phyloP scores from a whole-genome alignment of 73 alveolate species.

The Stentor coeruleus region DNA sequence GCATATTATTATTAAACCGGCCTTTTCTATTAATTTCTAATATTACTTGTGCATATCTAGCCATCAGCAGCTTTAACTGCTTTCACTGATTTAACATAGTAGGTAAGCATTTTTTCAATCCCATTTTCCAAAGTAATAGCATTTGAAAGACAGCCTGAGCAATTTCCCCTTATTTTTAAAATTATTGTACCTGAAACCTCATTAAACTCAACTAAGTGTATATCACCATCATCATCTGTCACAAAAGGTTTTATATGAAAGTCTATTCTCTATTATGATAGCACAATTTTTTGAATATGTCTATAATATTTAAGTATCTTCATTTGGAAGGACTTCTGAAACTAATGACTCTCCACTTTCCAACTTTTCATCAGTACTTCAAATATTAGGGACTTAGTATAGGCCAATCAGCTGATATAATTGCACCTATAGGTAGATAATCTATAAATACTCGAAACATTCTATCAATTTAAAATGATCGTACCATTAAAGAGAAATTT shows the following conservation, averaged over 20 bases:
- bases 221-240: slow-evolving; percentile 89
- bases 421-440: slow-evolving; percentile 64
- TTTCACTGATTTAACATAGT: slow-evolving; percentile 76
- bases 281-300: slow-evolving; percentile 69
- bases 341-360: no score
- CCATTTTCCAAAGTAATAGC: not conserved
- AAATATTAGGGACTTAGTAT: slow-evolving; percentile 64
- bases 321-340: slow-evolving; percentile 54
- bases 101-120: slow-evolving; percentile 50
- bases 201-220: slow-evolving; percentile 58
- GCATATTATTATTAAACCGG: no score
- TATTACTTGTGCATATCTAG: no score
- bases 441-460: slow-evolving; percentile 69
- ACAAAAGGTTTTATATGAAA: slow-evolving; percentile 77
- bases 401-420: slow-evolving; percentile 69
- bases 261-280: slow-evolving; percentile 80
- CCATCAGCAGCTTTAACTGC: slow-evolving; percentile 34
- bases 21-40: no score
- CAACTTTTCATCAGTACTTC: slow-evolving; percentile 62
- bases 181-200: slow-evolving; percentile 72
- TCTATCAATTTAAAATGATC: slow-evolving; percentile 65
- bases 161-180: slow-evolving; percentile 76
- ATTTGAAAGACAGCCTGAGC: slow-evolving; percentile 68
- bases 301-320: slow-evolving; percentile 61
- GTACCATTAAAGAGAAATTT: slow-evolving; percentile 64